Evolutionary conservation across 176 grass and related monocot species (phyloP), one percentile per base, ranked within the genome.

Genomic region (Saccharum officinarum): DNA sequence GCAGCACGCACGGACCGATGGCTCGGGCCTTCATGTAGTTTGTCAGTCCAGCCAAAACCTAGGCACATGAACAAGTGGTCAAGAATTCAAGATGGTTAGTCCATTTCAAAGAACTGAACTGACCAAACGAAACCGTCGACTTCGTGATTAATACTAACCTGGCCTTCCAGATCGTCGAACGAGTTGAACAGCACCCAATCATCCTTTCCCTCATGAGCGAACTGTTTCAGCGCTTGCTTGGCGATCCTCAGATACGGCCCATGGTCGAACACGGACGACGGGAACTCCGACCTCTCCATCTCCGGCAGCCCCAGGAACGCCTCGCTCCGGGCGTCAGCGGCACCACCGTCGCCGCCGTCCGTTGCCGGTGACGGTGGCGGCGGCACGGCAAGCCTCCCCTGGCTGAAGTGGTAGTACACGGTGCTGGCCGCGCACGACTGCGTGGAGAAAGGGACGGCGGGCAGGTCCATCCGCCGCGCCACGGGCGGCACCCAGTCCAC

Each of bases 161-260:
- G 60, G 31, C 22, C 33, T 85, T 97, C 94, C 54, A 97, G 47
- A 44, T 91, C 89, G 22, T 93, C 82, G n/a, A 93, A 97, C 16
- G 94, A 92, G 80, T 93, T 97, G 87, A 97, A 64, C 1, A 97
- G 84, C 40, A 97, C 82, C 94, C 84, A 90, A 33, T 85, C 94
- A 22, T 66, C 85, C 67, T 70, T 83, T 18, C 52, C 78, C 75
- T 4, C 7, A 25, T 62, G 4, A 28, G 70, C 84, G 83, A 91
- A 91, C 81, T 97, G 89, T 2, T 70, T 77, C 31, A 88, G 44
- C 17, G 84, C 91, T 13, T 70, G 75, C 38, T 20, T 6, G 3
- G 75, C 62, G 45, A 96, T 15, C 12, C 60, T 75, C 61, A 60
- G 78, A 71, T 93, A 86, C 11, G 77, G 76, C 10, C 69, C 80